phyloP scores from a whole-genome alignment of 257 asterid genomes.

The Nicotiana sylvestris region DNA sequence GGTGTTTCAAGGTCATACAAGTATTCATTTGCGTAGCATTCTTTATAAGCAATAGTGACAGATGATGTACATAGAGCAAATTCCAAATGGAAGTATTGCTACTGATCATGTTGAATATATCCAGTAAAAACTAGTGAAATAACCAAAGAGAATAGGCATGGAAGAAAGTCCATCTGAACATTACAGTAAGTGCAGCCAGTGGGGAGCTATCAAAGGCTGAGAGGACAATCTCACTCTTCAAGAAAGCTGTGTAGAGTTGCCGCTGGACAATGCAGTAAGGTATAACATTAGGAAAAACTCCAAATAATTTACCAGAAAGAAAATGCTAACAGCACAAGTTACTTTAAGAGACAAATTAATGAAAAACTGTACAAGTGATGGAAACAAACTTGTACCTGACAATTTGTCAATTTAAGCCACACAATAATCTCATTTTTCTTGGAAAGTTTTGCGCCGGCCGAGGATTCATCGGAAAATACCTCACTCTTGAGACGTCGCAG shows the following conservation, averaged over 20 bases:
- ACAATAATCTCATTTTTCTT: conserved; percentile 90
- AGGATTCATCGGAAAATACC: conserved; percentile 46
- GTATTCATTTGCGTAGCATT: neutral
- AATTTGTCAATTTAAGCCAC: conserved; percentile 77
- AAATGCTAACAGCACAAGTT: neutral
- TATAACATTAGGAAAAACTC: neutral
- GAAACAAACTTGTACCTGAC: conserved; percentile 55
- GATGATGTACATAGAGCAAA: neutral
- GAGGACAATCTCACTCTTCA: conserved; percentile 87
- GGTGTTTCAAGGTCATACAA: neutral
- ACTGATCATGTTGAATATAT: neutral
- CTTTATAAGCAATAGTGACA: neutral
- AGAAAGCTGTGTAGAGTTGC: conserved; percentile 82
- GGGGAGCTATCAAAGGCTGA: conserved; percentile 95
- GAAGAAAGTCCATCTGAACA: conserved; percentile 10
- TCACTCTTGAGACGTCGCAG: conserved; percentile 91
- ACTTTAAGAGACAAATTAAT: neutral
- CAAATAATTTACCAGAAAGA: neutral
- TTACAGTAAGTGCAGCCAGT: conserved; percentile 95
- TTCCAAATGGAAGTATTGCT: neutral
- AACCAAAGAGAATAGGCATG: neutral
- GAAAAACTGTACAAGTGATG: neutral
- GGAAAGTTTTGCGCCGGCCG: conserved; percentile 47
- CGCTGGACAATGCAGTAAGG: conserved; percentile 47
- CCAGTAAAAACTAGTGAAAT: neutral